These are phyloP conservation scores for Lachnellula subtilissima DNA, from an alignment of 2,329 filamentous ascomycete genomes.

Conservation along the genomic window DNA sequence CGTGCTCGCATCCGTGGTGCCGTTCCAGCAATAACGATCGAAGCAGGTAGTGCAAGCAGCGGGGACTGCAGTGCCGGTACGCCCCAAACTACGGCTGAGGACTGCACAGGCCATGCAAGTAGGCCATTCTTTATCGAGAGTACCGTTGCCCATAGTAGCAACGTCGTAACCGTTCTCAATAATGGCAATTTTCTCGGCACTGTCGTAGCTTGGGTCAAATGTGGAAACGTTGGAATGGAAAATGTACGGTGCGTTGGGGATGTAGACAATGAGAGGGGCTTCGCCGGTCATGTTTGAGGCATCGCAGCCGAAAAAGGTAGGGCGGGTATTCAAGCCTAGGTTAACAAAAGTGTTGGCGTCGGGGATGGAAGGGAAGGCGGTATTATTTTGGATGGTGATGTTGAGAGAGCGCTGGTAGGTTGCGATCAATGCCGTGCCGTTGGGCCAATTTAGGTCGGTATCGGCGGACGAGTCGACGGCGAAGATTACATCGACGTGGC, in stretches of 20 bases:
- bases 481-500: conserved; percentile 74
- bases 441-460: conserved; percentile 65
- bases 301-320: conserved; percentile 79
- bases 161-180: conserved; percentile 83
- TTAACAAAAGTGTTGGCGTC: conserved; percentile 76
- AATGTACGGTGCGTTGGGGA: conserved; percentile 81
- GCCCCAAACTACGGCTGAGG: conserved; percentile 67
- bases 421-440: conserved; percentile 68
- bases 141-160: conserved; percentile 77
- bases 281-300: conserved; percentile 53
- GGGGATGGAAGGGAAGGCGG: conserved; percentile 66
- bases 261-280: conserved; percentile 74
- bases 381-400: conserved; percentile 56
- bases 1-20: conserved; percentile 34
- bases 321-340: conserved; percentile 65
- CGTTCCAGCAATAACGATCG: conserved; percentile 85
- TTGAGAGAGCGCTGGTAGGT: conserved; percentile 65
- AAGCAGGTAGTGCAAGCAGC: conserved; percentile 74
- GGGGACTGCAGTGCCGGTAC: conserved; percentile 66
- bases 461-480: conserved; percentile 76
- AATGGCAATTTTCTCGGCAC: conserved; percentile 67
- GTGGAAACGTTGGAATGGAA: conserved; percentile 75
- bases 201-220: conserved; percentile 61
- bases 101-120: conserved; percentile 86
- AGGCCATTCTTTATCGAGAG: conserved; percentile 69